Base-by-base conservation (phyloP, 2,329 filamentous ascomycete species). In the Fulvia fulva region DNA sequence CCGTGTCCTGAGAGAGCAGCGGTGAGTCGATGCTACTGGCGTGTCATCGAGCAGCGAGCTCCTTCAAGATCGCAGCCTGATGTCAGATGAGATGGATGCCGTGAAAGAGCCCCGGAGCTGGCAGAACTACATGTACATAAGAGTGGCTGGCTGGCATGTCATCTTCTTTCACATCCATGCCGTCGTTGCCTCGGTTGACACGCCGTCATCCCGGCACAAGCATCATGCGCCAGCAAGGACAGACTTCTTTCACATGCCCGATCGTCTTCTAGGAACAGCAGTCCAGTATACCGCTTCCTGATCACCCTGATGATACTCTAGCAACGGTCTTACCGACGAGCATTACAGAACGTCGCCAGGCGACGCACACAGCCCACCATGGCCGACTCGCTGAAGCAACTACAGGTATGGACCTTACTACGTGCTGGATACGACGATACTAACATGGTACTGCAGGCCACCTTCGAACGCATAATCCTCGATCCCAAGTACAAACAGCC, bases 401-500 rank as follows among this genome's bases (percentile, higher is more conserved):
- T 57, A 14, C 55, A 57, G 55, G 55, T 53, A 53, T 19, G 16
- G 7, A 14, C 34, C 25, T 23, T n/a, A 32, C 3, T 5, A n/a
- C 14, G 7, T 12, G 23, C 30, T n/a, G 46, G 43, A 26, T 32
- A 26, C n/a, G 57, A 43, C 14, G 30, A 9, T 22, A 21, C 25
- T 30, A 9, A 46, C 5, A 1, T 19, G 3, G n/a, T 21, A 9
- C 25, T 25, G 45, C 69, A 93, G 89, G 80, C 81, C 66, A 80
- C 83, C 61, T 77, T 92, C 67, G 91, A 96, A 78, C 82, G 83
- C 66, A 81, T 96, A 57, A 80, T 92, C 65, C 83, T 94, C 62
- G 86, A 97, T 73, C 91, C 92, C 5, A 82, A 85, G 65, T 90
- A 96, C 77, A 90, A 94, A 69, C 90, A 94, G 69, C 74, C 91